Base-by-base conservation (phyloP, 1,139 yeast genomes). In the Kodamaea anthophila region DNA sequence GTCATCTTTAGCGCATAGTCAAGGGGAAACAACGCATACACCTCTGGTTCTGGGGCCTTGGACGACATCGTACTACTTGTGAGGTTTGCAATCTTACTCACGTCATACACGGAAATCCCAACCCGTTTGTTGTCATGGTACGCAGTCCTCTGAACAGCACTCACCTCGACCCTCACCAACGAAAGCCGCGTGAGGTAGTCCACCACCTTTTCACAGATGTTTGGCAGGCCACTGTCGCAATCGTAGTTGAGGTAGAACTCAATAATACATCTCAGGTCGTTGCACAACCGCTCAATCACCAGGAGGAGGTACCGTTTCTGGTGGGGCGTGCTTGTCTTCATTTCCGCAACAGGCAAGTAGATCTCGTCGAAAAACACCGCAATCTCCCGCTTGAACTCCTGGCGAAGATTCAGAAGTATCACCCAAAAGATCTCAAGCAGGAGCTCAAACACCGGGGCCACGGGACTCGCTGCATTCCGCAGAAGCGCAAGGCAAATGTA, bases 161-260 rank as follows among this genome's bases (percentile, higher is more conserved):
- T 71, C 9, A 81, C 77, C 14, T 80, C 93, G 4, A 82, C 79
- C 38, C 87, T 70, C 1, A 80, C 68, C 25, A 84, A 63, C 0
- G 96, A 79, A 35, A 82, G 59, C 42, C 73, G 75, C 5, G 94
- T 82, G 42, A 91, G 64, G 43, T 82, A 79, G 42, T 86, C 91
- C 33, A 87, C 74, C 23, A 85, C 62, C 32, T 75, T 70, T 55
- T 93, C 98, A 53, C 91, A 86, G 30, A 88, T 69, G 51, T 91
- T 91, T 28, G 94, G 85, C 69, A 81, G 74, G 5, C 74, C 64
- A 11, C 81, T 70, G 51, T 87, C 96, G 60, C 99, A 93, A 54
- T 93, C 99, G 54, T 91, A 93, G 53, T 93, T 93, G 46, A 93
- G 70, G 50, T 88, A 93, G 39, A 91, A 76, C 55, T 93, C 99